Base-by-base conservation (phyloP, 2,329 filamentous ascomycete species). In the Cadophora sp. region DNA sequence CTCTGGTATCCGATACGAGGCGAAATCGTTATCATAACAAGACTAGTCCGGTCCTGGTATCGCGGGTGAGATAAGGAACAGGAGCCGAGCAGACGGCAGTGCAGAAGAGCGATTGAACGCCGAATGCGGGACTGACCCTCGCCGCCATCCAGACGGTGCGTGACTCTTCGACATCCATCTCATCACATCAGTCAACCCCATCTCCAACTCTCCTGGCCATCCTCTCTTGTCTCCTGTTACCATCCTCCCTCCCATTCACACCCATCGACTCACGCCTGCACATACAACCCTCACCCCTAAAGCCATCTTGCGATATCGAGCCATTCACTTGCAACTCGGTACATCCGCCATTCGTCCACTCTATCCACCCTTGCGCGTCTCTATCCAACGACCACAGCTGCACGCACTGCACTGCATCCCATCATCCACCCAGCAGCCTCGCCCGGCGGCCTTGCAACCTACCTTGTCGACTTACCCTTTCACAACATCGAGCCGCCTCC, bases 321-420 rank as follows among this genome's bases (percentile, higher is more conserved):
- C 69, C 71, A 73, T 73, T 72, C 65, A 71, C 47, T 73, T 74
- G 73, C 66, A 68, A 68, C 69, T 73, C 69, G 73, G 66, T 68
- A 66, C 59, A 60, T 68, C 65, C 39, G 53, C 66, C 64, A 66
- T 64, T 41, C 36, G 36, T 43, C 65, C 66, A 66, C 68, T 68
- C 50, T 53, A 41, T 39, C 62, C 16, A 64, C 62, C 24, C 62
- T 41, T 36, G 30, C 53, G 53, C 53, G 13, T 62, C 33, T 30
- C 43, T 43, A 53, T n/a, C 43, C 43, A 20, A 39, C 56, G 30
- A 50, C 41, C 55, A 65, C 55, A 65, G 51, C 66, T 68, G 24
- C 66, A 58, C 58, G 27, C 27, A 30, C 27, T 30, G 27, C 27
- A 30, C 27, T 30, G 27, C 66, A 20, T 33, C 24, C 43, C 59